Percentiles rank a stretch among this genome's conserved stretches.
Evolutionary conservation across 257 asterid species (phyloP).

Genomic region (Gentiana macrophylla): DNA sequence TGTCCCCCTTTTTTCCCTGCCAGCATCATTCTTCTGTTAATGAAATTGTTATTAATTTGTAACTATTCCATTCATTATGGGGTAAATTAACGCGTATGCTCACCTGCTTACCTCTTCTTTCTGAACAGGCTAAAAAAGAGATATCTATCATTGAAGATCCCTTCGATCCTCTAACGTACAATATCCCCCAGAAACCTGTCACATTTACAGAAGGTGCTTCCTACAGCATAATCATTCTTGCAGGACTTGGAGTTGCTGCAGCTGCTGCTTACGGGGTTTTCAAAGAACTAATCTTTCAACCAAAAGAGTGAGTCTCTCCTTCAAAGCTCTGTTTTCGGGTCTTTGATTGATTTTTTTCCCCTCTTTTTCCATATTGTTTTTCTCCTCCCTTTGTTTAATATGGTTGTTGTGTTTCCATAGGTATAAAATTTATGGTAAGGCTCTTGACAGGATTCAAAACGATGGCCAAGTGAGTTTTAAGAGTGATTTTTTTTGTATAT

Average conservation of each 20-base stretch:
- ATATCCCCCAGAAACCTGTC: constrained; percentile 93
- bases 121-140: constrained; percentile 56
- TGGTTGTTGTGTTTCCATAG: constrained; percentile 23
- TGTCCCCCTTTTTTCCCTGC: background rate
- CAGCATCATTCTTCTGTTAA: background rate
- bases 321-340: background rate
- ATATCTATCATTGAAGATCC: constrained; percentile 71
- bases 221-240: constrained; percentile 67
- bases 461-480: constrained; percentile 58
- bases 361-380: constrained; percentile 5
- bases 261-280: constrained; percentile 87
- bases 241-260: constrained; percentile 83
- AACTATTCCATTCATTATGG: background rate
- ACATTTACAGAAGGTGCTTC: constrained; percentile 95
- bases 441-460: constrained; percentile 74
- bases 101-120: background rate
- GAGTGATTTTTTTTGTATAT: background rate
- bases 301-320: constrained; percentile 62
- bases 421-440: constrained; percentile 77
- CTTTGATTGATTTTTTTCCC: constrained; percentile 1
- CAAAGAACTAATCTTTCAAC: constrained; percentile 77
- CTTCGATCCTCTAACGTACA: constrained; percentile 85
- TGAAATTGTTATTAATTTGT: background rate
- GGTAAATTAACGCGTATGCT: background rate
- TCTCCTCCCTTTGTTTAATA: constrained; percentile 8